phyloP scores from a whole-genome alignment of 108 stramenopile genomes.

The Pseudonitzschia multistriata region DNA sequence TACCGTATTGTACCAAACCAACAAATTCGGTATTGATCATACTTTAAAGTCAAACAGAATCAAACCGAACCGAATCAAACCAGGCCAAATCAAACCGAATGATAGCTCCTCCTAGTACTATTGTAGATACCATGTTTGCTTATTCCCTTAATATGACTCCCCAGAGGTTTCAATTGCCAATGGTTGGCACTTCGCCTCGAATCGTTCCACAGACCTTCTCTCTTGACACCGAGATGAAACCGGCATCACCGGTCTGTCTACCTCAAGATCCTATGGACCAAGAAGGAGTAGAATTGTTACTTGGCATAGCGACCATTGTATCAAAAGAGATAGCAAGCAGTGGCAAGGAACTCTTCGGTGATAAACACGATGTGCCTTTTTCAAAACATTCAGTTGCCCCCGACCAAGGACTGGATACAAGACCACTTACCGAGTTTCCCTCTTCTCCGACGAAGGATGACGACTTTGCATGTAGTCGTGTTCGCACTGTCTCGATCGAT shows the following conservation, averaged over 20 bases:
- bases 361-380: slow-evolving; percentile 13
- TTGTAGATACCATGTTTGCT: background rate
- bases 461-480: slow-evolving; percentile 36
- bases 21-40: background rate
- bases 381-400: background rate
- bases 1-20: no score
- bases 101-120: background rate
- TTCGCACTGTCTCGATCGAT: slow-evolving; percentile 68
- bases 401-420: background rate
- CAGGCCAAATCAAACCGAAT: background rate
- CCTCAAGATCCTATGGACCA: slow-evolving; percentile 28
- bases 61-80: background rate
- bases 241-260: background rate
- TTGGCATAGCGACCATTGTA: slow-evolving; percentile 37
- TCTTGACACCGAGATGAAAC: slow-evolving; percentile 2
- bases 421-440: background rate
- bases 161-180: background rate
- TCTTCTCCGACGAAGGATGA: slow-evolving; percentile 11
- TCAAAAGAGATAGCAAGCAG: slow-evolving; percentile 28
- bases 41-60: no score
- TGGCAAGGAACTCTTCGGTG: slow-evolving; percentile 20
- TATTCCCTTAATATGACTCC: background rate
- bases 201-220: background rate
- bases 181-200: background rate
- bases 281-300: slow-evolving; percentile 34